phyloP scores from a whole-genome alignment of 805 yeast genomes.

The Torulaspora delbrueckii region DNA sequence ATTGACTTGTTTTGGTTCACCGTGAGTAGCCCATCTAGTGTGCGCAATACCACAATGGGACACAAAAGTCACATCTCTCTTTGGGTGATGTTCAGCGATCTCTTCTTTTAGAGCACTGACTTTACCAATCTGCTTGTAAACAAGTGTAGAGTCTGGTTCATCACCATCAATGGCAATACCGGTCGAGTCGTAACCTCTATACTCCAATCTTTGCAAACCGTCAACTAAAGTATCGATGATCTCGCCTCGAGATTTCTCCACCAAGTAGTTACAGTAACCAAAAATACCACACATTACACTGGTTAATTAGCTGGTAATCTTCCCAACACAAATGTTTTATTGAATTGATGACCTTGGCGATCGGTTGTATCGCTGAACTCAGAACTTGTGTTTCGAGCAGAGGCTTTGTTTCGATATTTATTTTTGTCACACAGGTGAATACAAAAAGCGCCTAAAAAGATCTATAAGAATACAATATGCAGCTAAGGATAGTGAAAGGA shows the following conservation, averaged over 20 bases:
- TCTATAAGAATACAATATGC: not conserved
- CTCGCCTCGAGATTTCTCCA: constrained; percentile 87
- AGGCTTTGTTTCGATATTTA: not conserved
- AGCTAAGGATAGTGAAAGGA: not conserved
- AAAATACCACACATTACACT: constrained; percentile 78
- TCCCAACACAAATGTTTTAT: not conserved
- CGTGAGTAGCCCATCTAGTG: constrained; percentile 99
- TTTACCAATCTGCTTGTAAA: constrained; percentile 86
- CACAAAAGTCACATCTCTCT: constrained; percentile 60
- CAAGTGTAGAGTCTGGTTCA: constrained; percentile 58
- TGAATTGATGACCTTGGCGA: not conserved
- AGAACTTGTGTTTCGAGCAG: not conserved
- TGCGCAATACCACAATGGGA: constrained; percentile 97
- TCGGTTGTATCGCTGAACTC: too few species aligned
- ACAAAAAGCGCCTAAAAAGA: not conserved
- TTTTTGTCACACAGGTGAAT: not conserved
- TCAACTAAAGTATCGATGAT: constrained; percentile 84
- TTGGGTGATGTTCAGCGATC: constrained; percentile 48
- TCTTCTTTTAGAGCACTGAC: constrained; percentile 73
- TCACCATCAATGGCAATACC: constrained; percentile 96
- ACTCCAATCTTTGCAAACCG: constrained; percentile 83
- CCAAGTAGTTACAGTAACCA: constrained; percentile 94
- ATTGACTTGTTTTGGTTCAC: constrained; percentile 77
- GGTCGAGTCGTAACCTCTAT: constrained; percentile 97
- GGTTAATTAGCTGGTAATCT: not conserved